Percentiles rank a stretch among this genome's conserved stretches.
Conservation (phyloP, 768 basidiomycete genomes). For the Lactarius trivialis region DNA sequence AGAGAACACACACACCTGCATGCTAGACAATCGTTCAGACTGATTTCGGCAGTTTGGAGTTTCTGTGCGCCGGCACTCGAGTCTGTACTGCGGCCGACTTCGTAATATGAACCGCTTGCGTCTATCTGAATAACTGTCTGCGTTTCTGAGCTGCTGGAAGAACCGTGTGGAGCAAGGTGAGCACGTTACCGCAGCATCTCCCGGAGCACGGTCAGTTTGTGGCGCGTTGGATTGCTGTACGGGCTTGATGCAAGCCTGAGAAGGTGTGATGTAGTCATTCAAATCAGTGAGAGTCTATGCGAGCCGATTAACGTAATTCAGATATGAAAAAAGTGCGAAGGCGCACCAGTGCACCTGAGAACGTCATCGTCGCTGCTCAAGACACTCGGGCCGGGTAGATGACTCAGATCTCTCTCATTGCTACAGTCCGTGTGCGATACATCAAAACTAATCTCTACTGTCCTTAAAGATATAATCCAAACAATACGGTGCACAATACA, state of each 20-base stretch:
- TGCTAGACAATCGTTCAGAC: slow-evolving; percentile 93
- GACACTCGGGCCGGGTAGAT: not conserved
- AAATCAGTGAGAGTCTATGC: slow-evolving; percentile 82
- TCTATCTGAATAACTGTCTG: slow-evolving; percentile 95
- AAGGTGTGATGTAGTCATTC: slow-evolving; percentile 95
- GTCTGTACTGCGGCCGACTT: slow-evolving; percentile 41
- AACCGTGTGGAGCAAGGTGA: not conserved
- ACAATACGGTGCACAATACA: not conserved
- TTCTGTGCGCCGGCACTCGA: slow-evolving; percentile 40
- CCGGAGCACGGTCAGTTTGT: slow-evolving; percentile 33
- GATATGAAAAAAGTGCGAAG: not conserved
- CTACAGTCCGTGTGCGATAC: not conserved
- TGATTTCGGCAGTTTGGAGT: slow-evolving; percentile 91
- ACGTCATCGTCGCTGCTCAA: slow-evolving; percentile 6
- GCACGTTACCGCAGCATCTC: slow-evolving; percentile 38
- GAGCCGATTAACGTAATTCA: not conserved
- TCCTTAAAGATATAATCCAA: not conserved
- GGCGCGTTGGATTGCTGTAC: slow-evolving; percentile 50
- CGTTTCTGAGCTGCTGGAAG: slow-evolving; percentile 27
- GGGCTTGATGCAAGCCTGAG: slow-evolving; percentile 96
- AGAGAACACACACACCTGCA: slow-evolving; percentile 71
- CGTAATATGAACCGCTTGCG: slow-evolving; percentile 78
- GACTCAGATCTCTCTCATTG: not conserved
- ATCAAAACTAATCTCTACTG: not conserved
- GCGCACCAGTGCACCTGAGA: slow-evolving; percentile 19